Evolutionary conservation across 306 rosid species (phyloP).

Genomic region (Quercus gilva): DNA sequence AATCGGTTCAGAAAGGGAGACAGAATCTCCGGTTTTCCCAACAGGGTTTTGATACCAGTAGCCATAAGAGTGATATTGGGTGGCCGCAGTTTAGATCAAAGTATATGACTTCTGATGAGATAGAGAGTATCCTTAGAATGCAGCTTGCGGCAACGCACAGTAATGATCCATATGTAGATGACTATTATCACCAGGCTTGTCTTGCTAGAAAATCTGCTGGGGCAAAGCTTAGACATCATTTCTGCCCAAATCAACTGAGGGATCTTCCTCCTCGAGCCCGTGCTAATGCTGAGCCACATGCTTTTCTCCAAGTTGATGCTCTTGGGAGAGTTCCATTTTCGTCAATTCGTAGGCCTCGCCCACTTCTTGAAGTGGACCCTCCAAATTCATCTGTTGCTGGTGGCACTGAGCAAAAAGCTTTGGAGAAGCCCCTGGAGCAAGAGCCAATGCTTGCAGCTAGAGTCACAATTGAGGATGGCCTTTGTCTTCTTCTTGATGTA

Average conservation of each 20-base stretch:
- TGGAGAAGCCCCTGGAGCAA: slow-evolving; percentile 93
- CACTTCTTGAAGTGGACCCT: slow-evolving; percentile 95
- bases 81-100: slow-evolving; percentile 86
- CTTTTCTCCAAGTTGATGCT: slow-evolving; percentile 99
- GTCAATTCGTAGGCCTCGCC: slow-evolving; percentile 98
- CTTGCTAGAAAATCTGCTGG: slow-evolving; percentile 76
- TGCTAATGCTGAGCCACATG: slow-evolving; percentile 82
- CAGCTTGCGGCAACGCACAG: slow-evolving; percentile 95
- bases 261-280: slow-evolving; percentile 83
- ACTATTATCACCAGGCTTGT: slow-evolving; percentile 91
- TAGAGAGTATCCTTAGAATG: slow-evolving; percentile 87
- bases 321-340: slow-evolving; percentile 98
- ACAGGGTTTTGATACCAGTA: slow-evolving; percentile 60
- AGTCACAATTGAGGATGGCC: slow-evolving; percentile 88
- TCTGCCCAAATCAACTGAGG: slow-evolving; percentile 82
- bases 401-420: slow-evolving; percentile 57
- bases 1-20: slow-evolving; percentile 55
- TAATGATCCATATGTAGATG: slow-evolving; percentile 98
- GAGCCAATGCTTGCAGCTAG: slow-evolving; percentile 98
- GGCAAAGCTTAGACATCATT: slow-evolving; percentile 85
- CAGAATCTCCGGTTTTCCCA: slow-evolving; percentile 52
- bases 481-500: slow-evolving; percentile 91
- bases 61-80: slow-evolving; percentile 54
- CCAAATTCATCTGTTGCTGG: slow-evolving; percentile 56
- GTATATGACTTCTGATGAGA: slow-evolving; percentile 79